A percentile compares a stretch with the other conserved stretches of the same genome.
These are phyloP conservation scores for Monosporozyma siamensis DNA, from an alignment of 805 yeast genomes.

Conservation along the genomic window DNA sequence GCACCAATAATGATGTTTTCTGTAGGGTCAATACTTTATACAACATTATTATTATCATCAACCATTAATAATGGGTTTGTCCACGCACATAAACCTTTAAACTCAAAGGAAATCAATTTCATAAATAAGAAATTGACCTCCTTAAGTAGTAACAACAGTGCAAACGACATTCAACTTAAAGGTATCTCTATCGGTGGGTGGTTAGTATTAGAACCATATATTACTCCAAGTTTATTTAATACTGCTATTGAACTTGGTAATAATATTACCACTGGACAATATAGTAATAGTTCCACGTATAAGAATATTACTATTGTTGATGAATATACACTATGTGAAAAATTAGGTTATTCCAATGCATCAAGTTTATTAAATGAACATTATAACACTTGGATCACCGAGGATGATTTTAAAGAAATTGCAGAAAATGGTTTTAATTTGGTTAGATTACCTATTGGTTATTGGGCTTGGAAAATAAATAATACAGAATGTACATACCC, in stretches of 20 bases:
- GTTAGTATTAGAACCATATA: conserved; percentile 63
- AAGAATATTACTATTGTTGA: conserved; percentile 36
- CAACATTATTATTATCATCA: not conserved
- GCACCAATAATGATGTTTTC: not conserved
- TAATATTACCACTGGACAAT: conserved; percentile 13
- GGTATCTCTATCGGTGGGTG: conserved; percentile 64
- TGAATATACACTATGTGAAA: conserved; percentile 46
- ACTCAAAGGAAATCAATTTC: not conserved
- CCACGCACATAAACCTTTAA: not conserved
- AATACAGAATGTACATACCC: conserved; percentile 13
- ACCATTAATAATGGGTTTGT: not conserved
- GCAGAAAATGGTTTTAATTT: conserved; percentile 48
- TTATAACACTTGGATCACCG: conserved; percentile 51
- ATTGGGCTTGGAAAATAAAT: conserved; percentile 59
- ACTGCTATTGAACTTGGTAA: conserved; percentile 18
- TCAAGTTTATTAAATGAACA: conserved; percentile 37
- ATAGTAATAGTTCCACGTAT: conserved; percentile 15
- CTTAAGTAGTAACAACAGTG: not conserved
- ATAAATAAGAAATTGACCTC: not conserved
- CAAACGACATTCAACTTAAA: conserved; percentile 1
- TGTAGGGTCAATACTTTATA: not conserved
- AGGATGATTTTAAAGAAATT: conserved; percentile 46
- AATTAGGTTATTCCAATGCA: conserved; percentile 42
- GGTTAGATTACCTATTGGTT: conserved; percentile 72
- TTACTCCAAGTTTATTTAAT: conserved; percentile 49